A percentile compares a stretch with the other conserved stretches of the same genome.
Evolutionary conservation across 352 stramenopile species (phyloP).

Genomic region (Discostella stelligera): DNA sequence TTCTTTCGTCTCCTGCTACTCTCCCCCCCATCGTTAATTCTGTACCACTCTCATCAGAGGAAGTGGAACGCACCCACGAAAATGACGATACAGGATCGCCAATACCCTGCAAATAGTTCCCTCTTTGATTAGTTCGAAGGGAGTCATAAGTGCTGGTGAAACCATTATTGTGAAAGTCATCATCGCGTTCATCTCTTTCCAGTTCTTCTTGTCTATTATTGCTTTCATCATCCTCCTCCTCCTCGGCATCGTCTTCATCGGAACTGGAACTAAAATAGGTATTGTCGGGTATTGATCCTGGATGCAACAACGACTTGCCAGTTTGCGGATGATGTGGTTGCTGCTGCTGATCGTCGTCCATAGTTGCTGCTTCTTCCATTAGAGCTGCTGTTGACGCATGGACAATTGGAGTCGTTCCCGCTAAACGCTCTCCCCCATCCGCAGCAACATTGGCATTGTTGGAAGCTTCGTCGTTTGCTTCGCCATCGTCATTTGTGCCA

Average conservation of each 20-base stretch:
- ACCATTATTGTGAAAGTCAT: background rate
- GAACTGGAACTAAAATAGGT: conserved; percentile 38
- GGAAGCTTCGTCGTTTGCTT: background rate
- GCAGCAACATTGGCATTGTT: too few species aligned
- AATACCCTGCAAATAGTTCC: background rate
- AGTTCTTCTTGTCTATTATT: background rate
- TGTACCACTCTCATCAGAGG: conserved; percentile 7
- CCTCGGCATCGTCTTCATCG: conserved; percentile 11
- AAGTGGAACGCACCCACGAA: conserved; percentile 24
- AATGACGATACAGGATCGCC: conserved; percentile 9
- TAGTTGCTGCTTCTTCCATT: background rate
- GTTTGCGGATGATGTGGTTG: background rate
- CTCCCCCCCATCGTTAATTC: background rate
- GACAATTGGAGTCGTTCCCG: background rate
- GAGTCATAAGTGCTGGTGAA: conserved; percentile 7
- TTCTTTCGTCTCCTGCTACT: background rate
- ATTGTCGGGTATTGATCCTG: conserved; percentile 14
- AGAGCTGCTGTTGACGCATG: background rate
- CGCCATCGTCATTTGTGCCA: background rate
- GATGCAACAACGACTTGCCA: conserved; percentile 1
- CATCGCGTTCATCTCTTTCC: conserved; percentile 1
- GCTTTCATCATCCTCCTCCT: background rate
- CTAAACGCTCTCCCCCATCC: too few species aligned
- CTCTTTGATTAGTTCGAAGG: background rate
- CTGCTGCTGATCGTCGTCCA: background rate